Conservation (phyloP, 1,139 yeast species). For the Blastobotrys elegans region DNA sequence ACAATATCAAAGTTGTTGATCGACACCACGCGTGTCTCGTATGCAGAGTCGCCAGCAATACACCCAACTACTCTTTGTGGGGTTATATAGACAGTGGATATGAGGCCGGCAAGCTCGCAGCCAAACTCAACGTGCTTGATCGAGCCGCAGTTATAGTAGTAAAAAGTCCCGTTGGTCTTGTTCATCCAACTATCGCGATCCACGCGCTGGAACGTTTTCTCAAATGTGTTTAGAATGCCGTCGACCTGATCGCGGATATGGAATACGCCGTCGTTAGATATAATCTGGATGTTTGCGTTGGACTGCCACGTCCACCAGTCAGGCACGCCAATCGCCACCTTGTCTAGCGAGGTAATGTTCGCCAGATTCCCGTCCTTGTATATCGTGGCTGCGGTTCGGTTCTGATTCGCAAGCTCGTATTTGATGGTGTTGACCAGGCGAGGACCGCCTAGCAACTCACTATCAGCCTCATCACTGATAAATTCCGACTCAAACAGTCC, state of each 20-base stretch:
- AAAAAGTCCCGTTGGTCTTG: background rate
- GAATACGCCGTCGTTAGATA: background rate
- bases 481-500: background rate
- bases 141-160: background rate
- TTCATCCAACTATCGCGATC: background rate
- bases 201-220: background rate
- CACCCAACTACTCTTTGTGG: background rate
- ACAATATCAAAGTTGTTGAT: background rate
- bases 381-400: background rate
- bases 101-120: background rate
- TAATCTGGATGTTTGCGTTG: background rate
- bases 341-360: background rate
- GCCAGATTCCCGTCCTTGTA: background rate
- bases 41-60: background rate
- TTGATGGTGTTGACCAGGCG: background rate
- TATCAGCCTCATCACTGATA: too few relatives aligned
- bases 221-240: background rate
- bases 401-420: background rate
- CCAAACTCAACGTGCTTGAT: background rate
- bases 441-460: background rate
- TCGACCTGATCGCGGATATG: background rate
- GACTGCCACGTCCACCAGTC: background rate
- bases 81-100: background rate
- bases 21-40: background rate
- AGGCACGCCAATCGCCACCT: background rate